Base-by-base conservation (phyloP, 306 rosid species). In the Trichosanthes truncata region DNA sequence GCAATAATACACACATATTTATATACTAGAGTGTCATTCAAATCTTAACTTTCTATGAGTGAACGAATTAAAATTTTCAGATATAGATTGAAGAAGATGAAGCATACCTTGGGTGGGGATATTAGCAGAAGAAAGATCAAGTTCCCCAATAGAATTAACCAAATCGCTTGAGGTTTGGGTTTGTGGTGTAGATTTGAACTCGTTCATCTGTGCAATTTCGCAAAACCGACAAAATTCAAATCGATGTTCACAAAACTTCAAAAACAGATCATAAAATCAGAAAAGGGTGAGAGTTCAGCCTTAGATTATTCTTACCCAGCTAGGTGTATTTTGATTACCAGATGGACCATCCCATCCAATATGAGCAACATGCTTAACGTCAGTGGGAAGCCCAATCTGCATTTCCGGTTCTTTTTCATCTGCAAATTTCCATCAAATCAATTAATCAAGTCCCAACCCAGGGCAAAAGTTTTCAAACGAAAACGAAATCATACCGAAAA, bases 311-410 rank as follows among this genome's bases (percentile, higher is more conserved):
- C 81, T 80, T 84, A 87, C 90, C 90, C 88, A 87, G 76, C 77
- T 83, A 13, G 90, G 88, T 71, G 68, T 67, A 65, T 68, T 84
- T 45, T 51, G 62, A 51, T 51, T 74, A 53, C 80, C 73, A 68
- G 90, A 83, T 23, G 88, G 88, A 43, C 88, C 90, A 40, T 87
- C 90, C 78, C 86, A 74, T 40, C 88, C 88, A 74, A 87, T 87
- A 62, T 87, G 90, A n/a, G 88, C 88, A 29, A 87, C 88, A 83
- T 87, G 90, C 79, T 87, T 87, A 45, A 87, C 99, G 66, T 96
- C 99, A n/a, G 98, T 96, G 26, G 98, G 99, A 65, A 86, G 87
- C 14, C 99, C 99, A 82, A 96, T 96, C 84, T 91, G 89, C 80
- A 96, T 88, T 51, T 91, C 94, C 6, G 85, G 87, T 80, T 91